phyloP scores from a whole-genome alignment of 306 rosid species.

The Trifolium subterraneum region DNA sequence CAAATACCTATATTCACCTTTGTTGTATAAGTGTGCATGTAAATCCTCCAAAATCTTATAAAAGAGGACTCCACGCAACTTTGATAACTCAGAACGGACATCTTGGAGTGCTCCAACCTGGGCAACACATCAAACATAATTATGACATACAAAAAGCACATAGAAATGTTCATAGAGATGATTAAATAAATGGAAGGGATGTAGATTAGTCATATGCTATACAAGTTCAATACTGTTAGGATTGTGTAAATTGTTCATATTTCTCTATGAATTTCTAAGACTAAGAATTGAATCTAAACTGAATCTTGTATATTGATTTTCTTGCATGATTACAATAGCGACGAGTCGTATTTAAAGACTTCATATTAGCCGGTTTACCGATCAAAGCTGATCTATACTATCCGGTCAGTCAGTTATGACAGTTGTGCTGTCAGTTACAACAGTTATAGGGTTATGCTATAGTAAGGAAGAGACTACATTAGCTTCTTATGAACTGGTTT shows the following conservation, averaged over 20 bases:
- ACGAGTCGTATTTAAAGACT: no score
- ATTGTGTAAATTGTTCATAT: not conserved
- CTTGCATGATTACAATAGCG: no score
- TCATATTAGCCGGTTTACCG: no score
- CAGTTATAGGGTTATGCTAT: no score
- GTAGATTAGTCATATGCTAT: constrained; percentile 5
- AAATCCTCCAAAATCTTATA: constrained; percentile 91
- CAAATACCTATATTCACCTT: constrained; percentile 92
- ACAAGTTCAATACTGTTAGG: not conserved
- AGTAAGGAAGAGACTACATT: no score
- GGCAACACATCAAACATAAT: constrained; percentile 41
- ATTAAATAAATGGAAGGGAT: constrained; percentile 13
- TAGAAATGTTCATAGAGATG: constrained; percentile 23
- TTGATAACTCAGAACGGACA: constrained; percentile 93
- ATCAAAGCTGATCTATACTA: no score
- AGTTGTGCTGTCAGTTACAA: no score
- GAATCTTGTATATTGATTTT: no score
- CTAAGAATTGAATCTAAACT: no score
- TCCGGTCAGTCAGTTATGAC: no score
- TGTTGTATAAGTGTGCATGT: constrained; percentile 93
- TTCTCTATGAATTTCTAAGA: not conserved
- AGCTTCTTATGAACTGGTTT: no score
- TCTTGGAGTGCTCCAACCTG: constrained; percentile 99
- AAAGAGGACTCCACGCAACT: constrained; percentile 88
- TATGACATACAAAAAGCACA: constrained; percentile 23